Base-by-base conservation (phyloP, 345 rosid species). In the Lepidium africanum region DNA sequence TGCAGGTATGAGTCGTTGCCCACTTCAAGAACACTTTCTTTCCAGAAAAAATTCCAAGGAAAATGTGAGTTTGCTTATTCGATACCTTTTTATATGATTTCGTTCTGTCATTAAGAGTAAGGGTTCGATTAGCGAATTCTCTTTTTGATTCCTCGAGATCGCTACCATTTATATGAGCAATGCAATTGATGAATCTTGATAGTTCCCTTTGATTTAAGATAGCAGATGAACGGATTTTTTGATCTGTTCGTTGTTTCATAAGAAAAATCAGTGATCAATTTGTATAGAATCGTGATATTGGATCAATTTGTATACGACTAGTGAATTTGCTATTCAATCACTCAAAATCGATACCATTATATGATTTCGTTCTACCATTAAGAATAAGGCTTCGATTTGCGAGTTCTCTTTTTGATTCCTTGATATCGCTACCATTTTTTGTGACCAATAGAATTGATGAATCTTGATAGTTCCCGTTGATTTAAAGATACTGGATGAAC, bases 1-100 rank as follows among this genome's bases (percentile, higher is more conserved):
- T 75, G 40, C 66, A 75, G 74, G 78, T 19, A 69, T 69, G 74
- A 69, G 33, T 49, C 77, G 83, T 12, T 69, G 45, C 38, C 83
- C 87, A 0, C 84, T 83, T 79, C 80, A 70, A 67, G 84, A 81
- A 48, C 81, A 81, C 40, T 59, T 61, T 38, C 73, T 79, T 46
- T 83, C 71, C 75, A 67, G 77, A 54, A 83, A 43, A 51, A 75
- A 15, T 48, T 81, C 83, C 59, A 81, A 66, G 67, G 83, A 83
- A 74, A 83, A 81, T 11, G 81, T 81, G 19, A 74, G 70, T 69
- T 0, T 21, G 0, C 8, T 21, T n/a, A n/a, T n/a, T n/a, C n/a
- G n/a, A n/a, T 10, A 11, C 2, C 15, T 55, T 12, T 10, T 16
- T 7, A 32, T 33, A 5, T 4, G 3, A 30, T 51, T 5, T 39